These are phyloP conservation scores for Phytophthora macrochlamydospora DNA, from an alignment of 352 stramenopile species.

Conservation along the genomic window DNA sequence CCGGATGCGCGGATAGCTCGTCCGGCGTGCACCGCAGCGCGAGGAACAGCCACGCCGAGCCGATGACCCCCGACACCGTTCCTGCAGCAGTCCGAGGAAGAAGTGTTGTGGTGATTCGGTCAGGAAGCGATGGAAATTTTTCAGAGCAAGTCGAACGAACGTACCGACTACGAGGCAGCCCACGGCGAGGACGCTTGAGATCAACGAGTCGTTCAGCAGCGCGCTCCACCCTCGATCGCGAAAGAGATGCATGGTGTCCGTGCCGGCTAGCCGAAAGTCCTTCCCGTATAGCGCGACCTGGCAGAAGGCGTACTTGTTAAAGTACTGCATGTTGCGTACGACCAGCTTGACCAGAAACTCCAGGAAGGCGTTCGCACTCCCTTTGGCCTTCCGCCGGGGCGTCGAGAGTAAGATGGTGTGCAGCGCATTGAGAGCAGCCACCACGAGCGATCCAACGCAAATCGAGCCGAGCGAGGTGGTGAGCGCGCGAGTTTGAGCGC, in stretches of 20 bases:
- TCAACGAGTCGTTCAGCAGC: slow-evolving; percentile 80
- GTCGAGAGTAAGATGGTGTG: slow-evolving; percentile 72
- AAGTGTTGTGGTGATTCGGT: neutral
- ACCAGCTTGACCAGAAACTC: slow-evolving; percentile 80
- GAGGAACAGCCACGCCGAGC: slow-evolving; percentile 73
- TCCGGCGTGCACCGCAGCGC: slow-evolving; percentile 66
- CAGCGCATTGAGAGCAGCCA: slow-evolving; percentile 70
- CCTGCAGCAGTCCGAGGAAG: slow-evolving; percentile 33
- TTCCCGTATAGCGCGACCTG: slow-evolving; percentile 89
- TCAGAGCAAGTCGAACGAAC: slow-evolving; percentile 11
- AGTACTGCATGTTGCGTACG: slow-evolving; percentile 77
- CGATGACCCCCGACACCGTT: slow-evolving; percentile 72
- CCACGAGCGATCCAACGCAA: slow-evolving; percentile 81
- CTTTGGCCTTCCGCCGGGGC: slow-evolving; percentile 62
- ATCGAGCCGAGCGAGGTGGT: slow-evolving; percentile 85
- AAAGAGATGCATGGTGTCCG: slow-evolving; percentile 84
- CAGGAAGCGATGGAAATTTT: too few species aligned
- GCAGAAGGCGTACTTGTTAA: slow-evolving; percentile 91
- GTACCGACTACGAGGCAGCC: slow-evolving; percentile 80
- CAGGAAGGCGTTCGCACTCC: slow-evolving; percentile 79
- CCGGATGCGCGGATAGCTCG: slow-evolving; percentile 41
- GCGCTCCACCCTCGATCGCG: slow-evolving; percentile 80
- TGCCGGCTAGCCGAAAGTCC: slow-evolving; percentile 72
- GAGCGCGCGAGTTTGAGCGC: slow-evolving; percentile 63
- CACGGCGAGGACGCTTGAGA: slow-evolving; percentile 76